These are phyloP conservation scores for Colletotrichum zoysiae DNA, from an alignment of 2,329 filamentous ascomycete genomes.

Conservation along the genomic window DNA sequence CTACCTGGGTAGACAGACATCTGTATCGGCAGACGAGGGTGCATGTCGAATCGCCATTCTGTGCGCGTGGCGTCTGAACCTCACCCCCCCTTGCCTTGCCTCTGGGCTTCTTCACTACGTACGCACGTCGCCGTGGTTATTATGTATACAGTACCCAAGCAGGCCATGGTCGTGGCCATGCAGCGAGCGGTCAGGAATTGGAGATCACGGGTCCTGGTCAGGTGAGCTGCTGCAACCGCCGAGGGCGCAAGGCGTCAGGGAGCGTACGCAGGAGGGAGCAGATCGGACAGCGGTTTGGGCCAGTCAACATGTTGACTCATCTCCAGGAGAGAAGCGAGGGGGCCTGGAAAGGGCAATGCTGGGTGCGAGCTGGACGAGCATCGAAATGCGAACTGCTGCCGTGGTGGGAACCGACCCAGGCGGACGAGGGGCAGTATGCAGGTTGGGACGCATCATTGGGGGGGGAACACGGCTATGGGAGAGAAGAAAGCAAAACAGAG, in stretches of 20 bases:
- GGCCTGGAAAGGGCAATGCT: conserved; percentile 5
- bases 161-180: conserved; percentile 28
- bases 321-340: conserved; percentile 20
- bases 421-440: conserved; percentile 25
- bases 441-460: conserved; percentile 18
- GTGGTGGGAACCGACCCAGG: conserved; percentile 22
- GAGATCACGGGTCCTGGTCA: conserved; percentile 47
- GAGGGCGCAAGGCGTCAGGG: conserved; percentile 42
- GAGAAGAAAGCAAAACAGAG: conserved; percentile 30
- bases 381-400: conserved; percentile 32
- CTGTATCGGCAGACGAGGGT: conserved; percentile 22
- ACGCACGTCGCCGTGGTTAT: neutral
- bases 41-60: conserved; percentile 40
- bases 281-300: conserved; percentile 42
- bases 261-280: conserved; percentile 43
- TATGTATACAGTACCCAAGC: neutral
- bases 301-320: conserved; percentile 45
- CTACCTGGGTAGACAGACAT: neutral
- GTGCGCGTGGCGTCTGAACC: conserved; percentile 39
- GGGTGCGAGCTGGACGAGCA: conserved; percentile 10
- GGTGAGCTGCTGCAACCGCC: conserved; percentile 45
- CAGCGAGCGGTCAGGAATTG: conserved; percentile 43
- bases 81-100: conserved; percentile 1
- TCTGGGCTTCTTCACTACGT: neutral
- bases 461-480: neutral